Base-by-base conservation (phyloP, 2,329 filamentous ascomycete genomes). In the Penicillium nordicum region DNA sequence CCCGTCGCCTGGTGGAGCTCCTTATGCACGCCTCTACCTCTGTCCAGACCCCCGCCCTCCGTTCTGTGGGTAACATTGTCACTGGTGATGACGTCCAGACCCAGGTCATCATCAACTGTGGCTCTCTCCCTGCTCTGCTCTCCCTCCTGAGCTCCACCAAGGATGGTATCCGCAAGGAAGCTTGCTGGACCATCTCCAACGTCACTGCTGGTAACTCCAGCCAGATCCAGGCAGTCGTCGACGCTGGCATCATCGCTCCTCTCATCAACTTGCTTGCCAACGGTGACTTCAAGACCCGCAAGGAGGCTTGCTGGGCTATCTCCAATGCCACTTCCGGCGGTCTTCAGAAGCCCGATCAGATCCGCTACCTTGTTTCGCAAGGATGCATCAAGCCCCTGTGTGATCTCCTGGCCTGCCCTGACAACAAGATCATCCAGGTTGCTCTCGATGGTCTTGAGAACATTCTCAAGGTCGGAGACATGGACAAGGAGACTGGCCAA, bases 361-460 rank as follows among this genome's bases (percentile, higher is more conserved):
- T 99, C 69, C 88, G 94, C 66, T 97, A 96, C 75, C 84, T 99
- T 42, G 94, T 99, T 32, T 79, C 86, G 36, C 90, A 94, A 78
- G 94, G 94, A 63, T 97, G 92, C 81, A 97, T 99, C 79, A 96
- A 93, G 80, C 94, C 94, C 4, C 84, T 99, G 34, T 99, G 94
- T 76, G 94, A 99, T 71, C 85, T 99, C 27, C 86, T 99, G 55
- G 87, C 86, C 38, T 99, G 94, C 82, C 95, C 95, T 30, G 94
- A 99, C 78, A 99, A 99, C 81, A 99, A 99, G 85, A 99, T 99
- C 74, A 99, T 99, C 69, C 94, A 99, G 78, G 94, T 99, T 64
- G 94, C 94, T 63, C 85, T 99, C 47, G 94, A 99, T 70, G 94
- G 94, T 52, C 84, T 99, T 54, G 94, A 99, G 87, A 99, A 99